Evolutionary conservation across 139 green algal species (phyloP).

Genomic region (Chlorella vulgaris): DNA sequence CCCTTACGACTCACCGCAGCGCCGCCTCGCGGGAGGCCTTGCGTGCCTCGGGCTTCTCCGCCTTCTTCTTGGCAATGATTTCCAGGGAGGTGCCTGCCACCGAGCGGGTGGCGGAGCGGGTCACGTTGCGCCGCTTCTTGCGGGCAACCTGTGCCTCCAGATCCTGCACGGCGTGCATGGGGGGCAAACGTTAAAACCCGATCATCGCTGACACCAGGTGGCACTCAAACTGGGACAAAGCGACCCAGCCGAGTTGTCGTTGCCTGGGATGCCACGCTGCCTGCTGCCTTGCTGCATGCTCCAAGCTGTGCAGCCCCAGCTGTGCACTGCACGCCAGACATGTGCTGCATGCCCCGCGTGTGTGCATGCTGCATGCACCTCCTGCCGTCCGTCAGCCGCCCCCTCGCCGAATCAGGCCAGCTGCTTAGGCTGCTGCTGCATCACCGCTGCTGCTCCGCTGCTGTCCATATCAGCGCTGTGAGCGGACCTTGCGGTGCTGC

Average conservation of each 20-base stretch:
- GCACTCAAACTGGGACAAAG: too few relatives aligned
- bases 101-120: constrained; percentile 71
- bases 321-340: too few relatives aligned
- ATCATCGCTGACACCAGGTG: too few relatives aligned
- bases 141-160: constrained; percentile 67
- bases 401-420: too few relatives aligned
- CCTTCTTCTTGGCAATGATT: constrained; percentile 92
- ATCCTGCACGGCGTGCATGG: constrained; percentile 51
- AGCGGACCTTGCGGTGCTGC: constrained; percentile 93
- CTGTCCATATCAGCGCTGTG: not conserved
- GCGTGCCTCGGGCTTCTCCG: constrained; percentile 89
- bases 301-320: too few relatives aligned
- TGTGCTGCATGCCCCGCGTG: too few relatives aligned
- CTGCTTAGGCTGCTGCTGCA: not conserved
- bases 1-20: constrained; percentile 62
- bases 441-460: not conserved
- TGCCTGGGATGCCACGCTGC: too few relatives aligned
- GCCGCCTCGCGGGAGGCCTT: constrained; percentile 90
- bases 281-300: too few relatives aligned
- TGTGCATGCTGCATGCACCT: too few relatives aligned
- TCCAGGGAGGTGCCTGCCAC: constrained; percentile 91
- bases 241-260: too few relatives aligned
- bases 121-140: constrained; percentile 87
- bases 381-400: too few relatives aligned
- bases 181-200: not conserved